These are phyloP conservation scores for Epicoccum nigrum DNA, from an alignment of 2,329 filamentous ascomycete genomes.

Conservation along the genomic window DNA sequence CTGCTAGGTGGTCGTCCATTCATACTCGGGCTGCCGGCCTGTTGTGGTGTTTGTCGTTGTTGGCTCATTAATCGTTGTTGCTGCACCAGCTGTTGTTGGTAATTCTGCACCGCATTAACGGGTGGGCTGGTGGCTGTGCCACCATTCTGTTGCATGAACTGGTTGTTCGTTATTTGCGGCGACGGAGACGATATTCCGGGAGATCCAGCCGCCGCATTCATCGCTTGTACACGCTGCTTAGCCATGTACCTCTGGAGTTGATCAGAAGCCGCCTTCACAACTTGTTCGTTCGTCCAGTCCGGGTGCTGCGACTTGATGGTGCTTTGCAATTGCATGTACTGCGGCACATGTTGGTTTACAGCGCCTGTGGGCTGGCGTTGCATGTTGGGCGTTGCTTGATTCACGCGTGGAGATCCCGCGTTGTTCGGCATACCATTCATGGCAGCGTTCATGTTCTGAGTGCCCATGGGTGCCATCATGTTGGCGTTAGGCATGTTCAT, in stretches of 20 bases:
- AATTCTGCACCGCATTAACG: constrained; percentile 44
- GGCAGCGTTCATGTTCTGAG: constrained; percentile 39
- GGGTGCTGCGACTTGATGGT: constrained; percentile 44
- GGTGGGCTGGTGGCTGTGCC: constrained; percentile 39
- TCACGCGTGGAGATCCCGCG: constrained; percentile 43
- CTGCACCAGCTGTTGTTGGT: constrained; percentile 46
- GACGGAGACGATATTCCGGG: constrained; percentile 37
- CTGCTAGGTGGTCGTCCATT: constrained; percentile 42
- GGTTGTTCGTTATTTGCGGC: constrained; percentile 43
- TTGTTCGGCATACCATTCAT: constrained; percentile 46
- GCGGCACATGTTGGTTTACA: constrained; percentile 44
- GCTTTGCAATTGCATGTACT: constrained; percentile 41
- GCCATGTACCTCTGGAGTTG: constrained; percentile 41
- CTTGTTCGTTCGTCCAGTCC: constrained; percentile 44
- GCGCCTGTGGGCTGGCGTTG: constrained; percentile 38
- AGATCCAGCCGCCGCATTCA: constrained; percentile 46
- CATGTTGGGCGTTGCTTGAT: constrained; percentile 38
- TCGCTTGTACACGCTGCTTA: constrained; percentile 44
- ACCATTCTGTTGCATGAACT: constrained; percentile 42
- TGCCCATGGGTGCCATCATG: constrained; percentile 42
- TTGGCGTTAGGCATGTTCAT: constrained; percentile 47
- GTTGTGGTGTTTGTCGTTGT: constrained; percentile 30
- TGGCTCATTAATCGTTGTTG: constrained; percentile 48
- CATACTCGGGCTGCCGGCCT: constrained; percentile 41
- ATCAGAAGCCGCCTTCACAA: constrained; percentile 43